Evolutionary conservation across 202 grass and related monocot species (phyloP).

Genomic region (Hordeum pubiflorum): DNA sequence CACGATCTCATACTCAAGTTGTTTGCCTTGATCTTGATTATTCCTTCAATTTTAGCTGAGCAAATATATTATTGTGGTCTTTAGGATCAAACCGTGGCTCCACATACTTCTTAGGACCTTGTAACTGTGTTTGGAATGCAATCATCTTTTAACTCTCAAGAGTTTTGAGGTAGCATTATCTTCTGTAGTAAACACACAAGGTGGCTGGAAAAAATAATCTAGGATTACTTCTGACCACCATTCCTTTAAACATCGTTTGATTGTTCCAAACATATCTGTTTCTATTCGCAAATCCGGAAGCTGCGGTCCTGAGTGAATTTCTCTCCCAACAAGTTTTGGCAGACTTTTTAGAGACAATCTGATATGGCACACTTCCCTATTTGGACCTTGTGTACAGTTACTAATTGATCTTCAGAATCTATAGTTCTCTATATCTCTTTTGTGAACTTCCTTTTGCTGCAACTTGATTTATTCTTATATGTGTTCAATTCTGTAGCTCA

Average conservation of each 20-base stretch:
- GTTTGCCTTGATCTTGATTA: not conserved
- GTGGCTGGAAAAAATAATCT: not conserved
- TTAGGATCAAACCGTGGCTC: not conserved
- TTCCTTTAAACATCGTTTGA: not conserved
- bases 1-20: not conserved
- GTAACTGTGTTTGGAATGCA: not conserved
- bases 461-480: not conserved
- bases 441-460: not conserved
- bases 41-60: slow-evolving; percentile 3
- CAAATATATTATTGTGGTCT: not conserved
- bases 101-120: not conserved
- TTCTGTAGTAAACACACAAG: not conserved
- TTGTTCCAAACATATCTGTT: slow-evolving; percentile 13
- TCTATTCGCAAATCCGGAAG: not conserved
- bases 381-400: not conserved
- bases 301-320: not conserved
- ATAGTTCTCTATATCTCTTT: slow-evolving; percentile 1
- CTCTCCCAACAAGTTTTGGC: not conserved
- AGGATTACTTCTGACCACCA: not conserved
- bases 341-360: not conserved
- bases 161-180: not conserved
- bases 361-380: slow-evolving; percentile 1
- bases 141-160: not conserved
- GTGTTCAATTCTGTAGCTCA: slow-evolving; percentile 22
- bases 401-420: slow-evolving; percentile 20